Conservation (phyloP, 2,329 filamentous ascomycete species). For the Arthrobotrys sphaeroides region DNA sequence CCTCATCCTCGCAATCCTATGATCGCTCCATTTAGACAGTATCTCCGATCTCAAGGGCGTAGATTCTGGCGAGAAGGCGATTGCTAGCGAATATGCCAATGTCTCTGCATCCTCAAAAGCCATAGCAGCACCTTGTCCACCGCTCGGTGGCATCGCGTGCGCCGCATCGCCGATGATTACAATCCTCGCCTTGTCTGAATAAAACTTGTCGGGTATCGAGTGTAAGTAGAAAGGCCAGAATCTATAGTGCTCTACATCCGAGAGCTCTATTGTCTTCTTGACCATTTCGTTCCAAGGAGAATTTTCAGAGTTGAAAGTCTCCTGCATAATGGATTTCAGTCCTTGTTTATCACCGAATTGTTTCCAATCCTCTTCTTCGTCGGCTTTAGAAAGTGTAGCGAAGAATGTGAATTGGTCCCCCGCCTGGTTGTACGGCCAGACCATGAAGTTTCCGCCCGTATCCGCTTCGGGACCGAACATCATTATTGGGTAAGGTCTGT, state of each 20-base stretch:
- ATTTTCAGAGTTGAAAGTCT: slow-evolving; percentile 3
- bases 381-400: slow-evolving; percentile 25
- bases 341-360: neutral
- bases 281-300: slow-evolving; percentile 41
- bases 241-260: slow-evolving; percentile 11
- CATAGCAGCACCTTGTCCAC: slow-evolving; percentile 68
- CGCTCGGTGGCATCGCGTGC: slow-evolving; percentile 67
- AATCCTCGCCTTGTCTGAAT: slow-evolving; percentile 27
- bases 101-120: slow-evolving; percentile 68
- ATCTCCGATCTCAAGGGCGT: neutral
- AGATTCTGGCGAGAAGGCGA: neutral
- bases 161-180: slow-evolving; percentile 69
- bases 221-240: slow-evolving; percentile 42
- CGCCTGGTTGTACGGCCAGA: slow-evolving; percentile 37
- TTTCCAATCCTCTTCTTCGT: slow-evolving; percentile 39
- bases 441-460: slow-evolving; percentile 32
- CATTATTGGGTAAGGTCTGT: slow-evolving; percentile 29
- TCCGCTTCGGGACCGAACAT: slow-evolving; percentile 42
- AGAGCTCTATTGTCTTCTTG: slow-evolving; percentile 38
- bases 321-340: slow-evolving; percentile 10
- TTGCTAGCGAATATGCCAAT: slow-evolving; percentile 58
- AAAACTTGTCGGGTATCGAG: slow-evolving; percentile 38
- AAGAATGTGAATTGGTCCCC: slow-evolving; percentile 39
- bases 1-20: slow-evolving; percentile 22
- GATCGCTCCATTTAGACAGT: slow-evolving; percentile 30